Conservation (phyloP, 1,139 yeast genomes). For the Blastobotrys illinoisensis region DNA sequence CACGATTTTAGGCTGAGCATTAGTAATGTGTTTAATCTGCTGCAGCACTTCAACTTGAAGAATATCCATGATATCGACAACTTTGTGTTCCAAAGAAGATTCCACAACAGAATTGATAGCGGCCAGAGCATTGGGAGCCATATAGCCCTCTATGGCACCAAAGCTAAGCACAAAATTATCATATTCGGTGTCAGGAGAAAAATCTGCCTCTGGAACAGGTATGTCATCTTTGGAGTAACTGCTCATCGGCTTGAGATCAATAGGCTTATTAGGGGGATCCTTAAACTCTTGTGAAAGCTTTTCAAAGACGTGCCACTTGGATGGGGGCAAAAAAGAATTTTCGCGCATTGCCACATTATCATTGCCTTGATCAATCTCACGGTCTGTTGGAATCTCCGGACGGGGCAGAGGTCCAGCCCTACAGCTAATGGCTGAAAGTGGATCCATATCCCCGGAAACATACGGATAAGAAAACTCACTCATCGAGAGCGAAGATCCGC, state of each 20-base stretch:
- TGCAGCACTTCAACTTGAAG: constrained; percentile 59
- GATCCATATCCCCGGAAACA: background rate
- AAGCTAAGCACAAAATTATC: constrained; percentile 53
- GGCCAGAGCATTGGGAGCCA: constrained; percentile 30
- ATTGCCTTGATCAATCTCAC: background rate
- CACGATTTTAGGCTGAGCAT: constrained; percentile 36
- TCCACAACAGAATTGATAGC: constrained; percentile 23
- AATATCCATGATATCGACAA: constrained; percentile 53
- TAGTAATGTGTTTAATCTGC: constrained; percentile 33
- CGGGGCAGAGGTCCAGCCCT: background rate
- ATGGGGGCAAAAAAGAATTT: constrained; percentile 23
- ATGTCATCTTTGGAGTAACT: constrained; percentile 43
- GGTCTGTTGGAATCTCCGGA: background rate
- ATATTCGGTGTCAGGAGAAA: constrained; percentile 45
- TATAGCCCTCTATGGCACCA: constrained; percentile 38
- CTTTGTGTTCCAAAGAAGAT: constrained; percentile 22
- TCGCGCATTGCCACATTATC: background rate
- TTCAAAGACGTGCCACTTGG: constrained; percentile 19
- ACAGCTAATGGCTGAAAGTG: background rate
- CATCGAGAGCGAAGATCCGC: constrained; percentile 14
- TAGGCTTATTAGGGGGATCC: background rate
- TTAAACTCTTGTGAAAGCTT: constrained; percentile 9
- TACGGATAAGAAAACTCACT: background rate
- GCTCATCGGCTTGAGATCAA: constrained; percentile 34
- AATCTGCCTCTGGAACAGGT: constrained; percentile 37